Conservation (phyloP, 2,329 filamentous ascomycete genomes). For the Fusarium protoensiforme region DNA sequence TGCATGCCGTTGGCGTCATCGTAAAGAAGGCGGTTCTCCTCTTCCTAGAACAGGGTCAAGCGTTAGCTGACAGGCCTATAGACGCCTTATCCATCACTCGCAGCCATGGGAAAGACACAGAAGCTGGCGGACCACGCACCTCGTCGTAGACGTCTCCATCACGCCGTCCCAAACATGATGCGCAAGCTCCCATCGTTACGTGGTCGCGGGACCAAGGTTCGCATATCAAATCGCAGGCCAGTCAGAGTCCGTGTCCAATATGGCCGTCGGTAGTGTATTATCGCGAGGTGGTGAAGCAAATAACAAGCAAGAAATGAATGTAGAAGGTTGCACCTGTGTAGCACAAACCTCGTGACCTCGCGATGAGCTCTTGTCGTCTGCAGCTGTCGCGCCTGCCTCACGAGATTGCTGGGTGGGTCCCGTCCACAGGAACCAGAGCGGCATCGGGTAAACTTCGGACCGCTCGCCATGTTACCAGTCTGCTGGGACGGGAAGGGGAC, state of each 20-base stretch:
- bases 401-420: slow-evolving; percentile 43
- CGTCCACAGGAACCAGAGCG: slow-evolving; percentile 20
- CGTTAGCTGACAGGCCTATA: slow-evolving; percentile 9
- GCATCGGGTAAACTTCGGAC: slow-evolving; percentile 43
- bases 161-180: slow-evolving; percentile 68
- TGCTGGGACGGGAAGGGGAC: slow-evolving; percentile 23
- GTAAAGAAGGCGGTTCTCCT: slow-evolving; percentile 68
- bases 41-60: slow-evolving; percentile 55
- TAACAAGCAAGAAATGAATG: slow-evolving; percentile 16
- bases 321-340: slow-evolving; percentile 28
- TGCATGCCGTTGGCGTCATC: slow-evolving; percentile 69
- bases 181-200: slow-evolving; percentile 67
- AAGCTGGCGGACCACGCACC: slow-evolving; percentile 49
- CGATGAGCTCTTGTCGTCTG: slow-evolving; percentile 30
- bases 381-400: slow-evolving; percentile 35
- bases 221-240: slow-evolving; percentile 34
- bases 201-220: slow-evolving; percentile 27
- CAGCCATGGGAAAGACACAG: background rate
- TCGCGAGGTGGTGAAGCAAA: slow-evolving; percentile 5
- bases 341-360: slow-evolving; percentile 31
- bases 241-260: slow-evolving; percentile 5
- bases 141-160: slow-evolving; percentile 65
- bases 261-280: slow-evolving; percentile 3
- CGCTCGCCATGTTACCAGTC: slow-evolving; percentile 22
- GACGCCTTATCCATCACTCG: background rate